Percentiles rank a stretch among this genome's conserved stretches.
phyloP scores from a whole-genome alignment of 1,139 yeast genomes.

The Kluyveromyces sp. region DNA sequence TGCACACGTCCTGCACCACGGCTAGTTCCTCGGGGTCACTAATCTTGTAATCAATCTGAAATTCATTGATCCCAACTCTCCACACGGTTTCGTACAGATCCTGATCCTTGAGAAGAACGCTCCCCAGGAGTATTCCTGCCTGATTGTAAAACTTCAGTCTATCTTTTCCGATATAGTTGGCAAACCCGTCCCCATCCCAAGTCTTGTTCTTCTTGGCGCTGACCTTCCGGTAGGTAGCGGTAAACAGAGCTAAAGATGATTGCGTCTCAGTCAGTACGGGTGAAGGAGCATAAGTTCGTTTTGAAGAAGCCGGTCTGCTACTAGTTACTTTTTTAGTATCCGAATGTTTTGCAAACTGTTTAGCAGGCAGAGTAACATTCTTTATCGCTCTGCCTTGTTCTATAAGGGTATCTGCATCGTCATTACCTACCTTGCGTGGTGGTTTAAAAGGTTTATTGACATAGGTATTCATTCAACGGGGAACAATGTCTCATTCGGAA shows the following conservation, averaged over 20 bases:
- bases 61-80: conserved; percentile 43
- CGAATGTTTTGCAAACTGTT: background rate
- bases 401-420: conserved; percentile 2
- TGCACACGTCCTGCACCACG: conserved; percentile 13
- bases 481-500: background rate
- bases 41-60: conserved; percentile 47
- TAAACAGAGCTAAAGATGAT: conserved; percentile 13
- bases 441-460: conserved; percentile 33
- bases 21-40: conserved; percentile 13
- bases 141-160: conserved; percentile 28
- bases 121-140: conserved; percentile 28
- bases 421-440: conserved; percentile 22
- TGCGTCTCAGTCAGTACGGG: background rate
- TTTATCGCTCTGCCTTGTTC: background rate
- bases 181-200: conserved; percentile 90
- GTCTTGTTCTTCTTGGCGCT: conserved; percentile 76
- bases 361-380: background rate
- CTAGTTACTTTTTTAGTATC: background rate
- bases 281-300: background rate
- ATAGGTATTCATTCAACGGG: conserved; percentile 13
- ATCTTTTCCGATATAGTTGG: conserved; percentile 29
- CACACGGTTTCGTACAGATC: conserved; percentile 39
- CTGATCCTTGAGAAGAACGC: conserved; percentile 14
- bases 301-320: conserved; percentile 1
- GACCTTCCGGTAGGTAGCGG: conserved; percentile 63